Base-by-base conservation (phyloP, 1,284 basidiomycete species). In the Fomitiporia mediterranea region DNA sequence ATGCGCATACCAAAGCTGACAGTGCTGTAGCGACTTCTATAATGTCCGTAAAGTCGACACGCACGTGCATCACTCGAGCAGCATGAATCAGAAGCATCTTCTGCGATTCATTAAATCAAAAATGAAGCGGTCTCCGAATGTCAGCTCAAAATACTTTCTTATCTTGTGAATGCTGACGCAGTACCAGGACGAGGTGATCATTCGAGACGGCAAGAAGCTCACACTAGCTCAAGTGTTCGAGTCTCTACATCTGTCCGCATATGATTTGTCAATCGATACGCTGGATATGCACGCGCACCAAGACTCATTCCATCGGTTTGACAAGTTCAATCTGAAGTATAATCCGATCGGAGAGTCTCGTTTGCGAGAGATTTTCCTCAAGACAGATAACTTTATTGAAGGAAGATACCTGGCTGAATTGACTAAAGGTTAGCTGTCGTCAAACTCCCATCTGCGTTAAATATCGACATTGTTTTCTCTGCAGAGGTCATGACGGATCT, bases 11-110 rank as follows among this genome's bases (percentile, higher is more conserved):
- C 9, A 37, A 19, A 49, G 38, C 2, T 40, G 5, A 46, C 15
- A 40, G 51, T 62, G 37, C 59, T 50, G 6, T 66, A 94, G 95
- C 63, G 97, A 99, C 72, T 98, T 99, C 66, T 99, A 99, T 75
- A 99, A 99, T 68, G 81, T 95, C 39, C 87, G 96, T 47, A 99
- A 99, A 69, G 94, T 99, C 59, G 96, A 98, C 69, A 99, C 97
- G 7, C 96, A 99, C 72, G 92, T 99, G 19, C 97, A 99, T 67
- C 94, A 99, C 71, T 97, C 94, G 8, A 97, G 95, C 54, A 90
- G 91, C 69, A 98, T 99, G 96, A 99, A 99, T 70, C 97, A 99
- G 70, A 99, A 99, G 73, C 97, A 99, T 73, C 74, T 99, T n/a
- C 76, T 99, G 23, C 94, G 97, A 4, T 99, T 99, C 74, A 99